phyloP scores from a whole-genome alignment of 2,329 filamentous ascomycete genomes.

The Hymenoscyphus infarciens region DNA sequence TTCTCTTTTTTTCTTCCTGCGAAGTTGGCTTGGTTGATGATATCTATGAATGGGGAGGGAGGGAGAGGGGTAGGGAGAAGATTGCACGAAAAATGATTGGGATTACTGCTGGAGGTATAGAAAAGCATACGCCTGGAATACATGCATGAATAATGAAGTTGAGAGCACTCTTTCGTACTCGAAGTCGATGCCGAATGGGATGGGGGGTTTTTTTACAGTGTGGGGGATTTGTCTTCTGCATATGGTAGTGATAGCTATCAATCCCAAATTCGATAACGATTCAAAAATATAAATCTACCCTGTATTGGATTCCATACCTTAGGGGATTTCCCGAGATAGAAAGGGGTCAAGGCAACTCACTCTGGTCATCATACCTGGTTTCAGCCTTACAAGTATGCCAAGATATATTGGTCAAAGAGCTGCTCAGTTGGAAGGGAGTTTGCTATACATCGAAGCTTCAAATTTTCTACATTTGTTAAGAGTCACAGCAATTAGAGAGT shows the following conservation, averaged over 20 bases:
- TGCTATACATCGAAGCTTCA: too few relatives aligned
- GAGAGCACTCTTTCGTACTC: background rate
- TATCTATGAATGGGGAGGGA: conserved; percentile 22
- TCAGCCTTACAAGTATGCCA: background rate
- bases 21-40: conserved; percentile 17
- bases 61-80: conserved; percentile 13
- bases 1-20: background rate
- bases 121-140: conserved; percentile 21
- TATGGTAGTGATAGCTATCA: conserved; percentile 15
- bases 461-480: too few relatives aligned
- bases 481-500: too few relatives aligned
- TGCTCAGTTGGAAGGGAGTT: too few relatives aligned
- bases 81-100: conserved; percentile 20
- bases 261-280: conserved; percentile 13
- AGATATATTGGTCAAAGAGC: background rate
- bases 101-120: conserved; percentile 23
- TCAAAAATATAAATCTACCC: conserved; percentile 5
- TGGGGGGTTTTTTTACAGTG: background rate
- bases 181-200: background rate
- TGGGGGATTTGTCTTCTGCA: conserved; percentile 20
- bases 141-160: conserved; percentile 21
- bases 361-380: too few relatives aligned
- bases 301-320: background rate
- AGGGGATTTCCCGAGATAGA: conserved; percentile 36
- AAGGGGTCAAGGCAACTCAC: conserved; percentile 25